Evolutionary conservation across 2,329 filamentous ascomycete species (phyloP), one percentile per base, ranked within the genome.

Genomic region (Exserohilum rostratum): DNA sequence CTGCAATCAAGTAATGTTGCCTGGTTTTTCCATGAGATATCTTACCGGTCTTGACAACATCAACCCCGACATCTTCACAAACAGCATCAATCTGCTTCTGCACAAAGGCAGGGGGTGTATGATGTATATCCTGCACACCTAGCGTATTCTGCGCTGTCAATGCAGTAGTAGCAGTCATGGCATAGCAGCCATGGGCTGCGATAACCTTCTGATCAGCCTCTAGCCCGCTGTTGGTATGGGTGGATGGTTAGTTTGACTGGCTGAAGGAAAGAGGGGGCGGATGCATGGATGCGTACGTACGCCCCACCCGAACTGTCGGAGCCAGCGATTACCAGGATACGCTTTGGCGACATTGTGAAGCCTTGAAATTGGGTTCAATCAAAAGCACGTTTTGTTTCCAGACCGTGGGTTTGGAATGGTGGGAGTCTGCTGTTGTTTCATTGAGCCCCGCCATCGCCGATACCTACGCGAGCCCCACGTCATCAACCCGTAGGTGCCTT

Each of bases 151-250:
- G 95, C 13, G 91, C 93, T n/a, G 95, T 99, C 70, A 99, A 80
- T 17, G 93, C 93, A 12, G 93, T 96, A 9, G 93, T 97, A 18
- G 93, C 91, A 46, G 93, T 97, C 87, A 97, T 96, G 55, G 91
- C 92, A 81, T 98, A 98, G 78, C 90, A 95, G 55, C 89, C 88
- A 83, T 98, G 92, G 15, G 90, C 91, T 39, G 92, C 90, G 57
- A 96, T 89, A 57, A 96, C 92, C 74, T 96, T 96, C 72, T 98
- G 93, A 73, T 98, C 93, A 34, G 93, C 95, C 76, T 99, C 93
- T 30, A 99, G 85, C 46, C 93, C 95, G 51, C 93, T 54, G 46
- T 53, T 39, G 51, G 33, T 96, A 68, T 31, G 47, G 27, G 33
- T 40, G 44, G 17, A 17, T 35, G 17, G 57, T 69, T 54, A 73